Evolutionary conservation across 2,329 filamentous ascomycete species (phyloP), one percentile per base, ranked within the genome.

Genomic region (Orbilia javanica): DNA sequence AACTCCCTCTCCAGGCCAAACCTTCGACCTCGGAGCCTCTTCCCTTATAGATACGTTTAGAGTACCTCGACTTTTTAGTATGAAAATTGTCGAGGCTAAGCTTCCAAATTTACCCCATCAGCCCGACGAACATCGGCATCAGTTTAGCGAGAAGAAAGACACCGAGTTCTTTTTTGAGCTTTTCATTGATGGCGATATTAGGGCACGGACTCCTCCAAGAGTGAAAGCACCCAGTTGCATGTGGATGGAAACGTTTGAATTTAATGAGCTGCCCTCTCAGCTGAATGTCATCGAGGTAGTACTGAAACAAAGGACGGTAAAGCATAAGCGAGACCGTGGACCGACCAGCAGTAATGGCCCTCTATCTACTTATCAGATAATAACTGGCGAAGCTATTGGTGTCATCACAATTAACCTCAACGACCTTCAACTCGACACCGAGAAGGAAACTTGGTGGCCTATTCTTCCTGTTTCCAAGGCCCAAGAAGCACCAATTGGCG

Each of bases 221-320:
- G 86, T 86, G 48, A 90, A 90, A 36, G 93, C 91, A 0, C 90
- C 88, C 74, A 92, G 90, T 80, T 93, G 93, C 0, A 93, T 94
- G 71, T 96, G 93, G 92, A 88, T 92, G 69, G 93, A 96, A 81
- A 92, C 92, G 53, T 93, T 91, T 82, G 90, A 93, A 71, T 94
- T 95, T 80, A 85, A 86, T 20, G 92, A 95, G 82, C 86, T 96
- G 6, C 91, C 93, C 0, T 87, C 91, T 0, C 87, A 89, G 1
- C 84, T 93, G 31, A 92, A 91, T 1, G 90, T 88, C 42, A 86
- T 93, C 0, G 92, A 90, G 0, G 86, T 96, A 52, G 85, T 93
- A 0, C 84, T 96, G 52, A 96, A 94, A 82, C 88, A 90, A 75
- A 83, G 87, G 20, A 85, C 86, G 52, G 82, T 85, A 1, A 83